Conservation (phyloP, 257 asterid species). For the Lithospermum erythrorhizon region DNA sequence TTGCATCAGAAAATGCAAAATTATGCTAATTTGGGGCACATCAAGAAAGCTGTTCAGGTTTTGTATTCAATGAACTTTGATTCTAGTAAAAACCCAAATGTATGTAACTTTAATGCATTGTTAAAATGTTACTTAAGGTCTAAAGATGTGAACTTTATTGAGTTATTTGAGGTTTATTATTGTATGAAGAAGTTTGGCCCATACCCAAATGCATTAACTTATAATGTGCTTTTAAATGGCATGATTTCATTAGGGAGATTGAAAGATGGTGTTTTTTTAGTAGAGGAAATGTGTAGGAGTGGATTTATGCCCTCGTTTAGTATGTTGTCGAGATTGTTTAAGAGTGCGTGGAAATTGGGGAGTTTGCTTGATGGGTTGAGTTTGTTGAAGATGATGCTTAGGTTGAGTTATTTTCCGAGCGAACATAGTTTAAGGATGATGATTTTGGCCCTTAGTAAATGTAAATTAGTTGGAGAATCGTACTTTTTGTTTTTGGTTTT, state of each 20-base stretch:
- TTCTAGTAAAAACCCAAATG: conserved; percentile 35
- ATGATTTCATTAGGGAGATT: conserved; percentile 23
- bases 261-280: conserved; percentile 31
- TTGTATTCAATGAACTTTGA: conserved; percentile 29
- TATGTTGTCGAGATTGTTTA: conserved; percentile 30
- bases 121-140: conserved; percentile 40
- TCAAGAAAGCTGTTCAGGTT: conserved; percentile 29
- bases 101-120: conserved; percentile 39
- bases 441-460: conserved; percentile 34
- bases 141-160: conserved; percentile 22
- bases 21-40: conserved; percentile 36
- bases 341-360: conserved; percentile 27
- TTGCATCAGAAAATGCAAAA: conserved; percentile 34
- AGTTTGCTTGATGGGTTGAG: conserved; percentile 23
- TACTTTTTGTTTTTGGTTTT: conserved; percentile 19
- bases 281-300: conserved; percentile 34
- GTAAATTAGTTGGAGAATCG: conserved; percentile 31
- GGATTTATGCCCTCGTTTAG: conserved; percentile 38
- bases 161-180: conserved; percentile 27
- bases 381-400: conserved; percentile 34
- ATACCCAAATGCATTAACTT: conserved; percentile 41
- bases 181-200: conserved; percentile 49
- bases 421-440: conserved; percentile 21
- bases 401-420: conserved; percentile 23
- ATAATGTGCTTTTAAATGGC: conserved; percentile 38